Evolutionary conservation across 169 alveolate genomes (phyloP).

Genomic region (Hepatocystis sp.): DNA sequence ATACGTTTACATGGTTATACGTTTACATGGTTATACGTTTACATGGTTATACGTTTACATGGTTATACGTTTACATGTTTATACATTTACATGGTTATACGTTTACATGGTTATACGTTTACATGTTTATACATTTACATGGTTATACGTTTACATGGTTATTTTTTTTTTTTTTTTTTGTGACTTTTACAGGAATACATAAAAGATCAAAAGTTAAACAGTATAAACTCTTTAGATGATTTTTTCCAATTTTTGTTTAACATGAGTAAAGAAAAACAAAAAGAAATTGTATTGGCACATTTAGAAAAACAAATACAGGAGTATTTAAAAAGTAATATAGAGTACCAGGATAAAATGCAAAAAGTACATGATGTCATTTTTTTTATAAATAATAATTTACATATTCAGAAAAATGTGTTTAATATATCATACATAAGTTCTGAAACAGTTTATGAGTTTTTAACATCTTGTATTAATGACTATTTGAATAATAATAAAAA

Average conservation of each 20-base stretch:
- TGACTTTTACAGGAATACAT: conserved; percentile 19
- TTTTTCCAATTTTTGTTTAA: conserved; percentile 56
- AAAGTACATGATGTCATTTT: conserved; percentile 22
- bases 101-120: too few relatives aligned
- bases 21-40: not conserved
- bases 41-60: too few relatives aligned
- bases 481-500: conserved; percentile 35
- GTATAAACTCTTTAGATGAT: conserved; percentile 36
- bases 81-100: too few relatives aligned
- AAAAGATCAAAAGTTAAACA: conserved; percentile 32
- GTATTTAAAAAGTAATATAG: conserved; percentile 13
- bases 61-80: too few relatives aligned
- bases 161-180: not conserved
- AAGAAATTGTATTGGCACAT: conserved; percentile 33
- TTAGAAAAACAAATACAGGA: conserved; percentile 6
- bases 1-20: not conserved
- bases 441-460: conserved; percentile 35
- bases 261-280: conserved; percentile 29
- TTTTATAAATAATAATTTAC: conserved; percentile 42
- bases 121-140: too few relatives aligned
- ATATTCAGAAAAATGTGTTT: conserved; percentile 32
- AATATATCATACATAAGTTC: conserved; percentile 12
- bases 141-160: too few relatives aligned
- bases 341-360: conserved; percentile 33
- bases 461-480: conserved; percentile 34